Base-by-base conservation (phyloP, 2,329 filamentous ascomycete genomes). In the Neofusicoccum kwambonambiense region DNA sequence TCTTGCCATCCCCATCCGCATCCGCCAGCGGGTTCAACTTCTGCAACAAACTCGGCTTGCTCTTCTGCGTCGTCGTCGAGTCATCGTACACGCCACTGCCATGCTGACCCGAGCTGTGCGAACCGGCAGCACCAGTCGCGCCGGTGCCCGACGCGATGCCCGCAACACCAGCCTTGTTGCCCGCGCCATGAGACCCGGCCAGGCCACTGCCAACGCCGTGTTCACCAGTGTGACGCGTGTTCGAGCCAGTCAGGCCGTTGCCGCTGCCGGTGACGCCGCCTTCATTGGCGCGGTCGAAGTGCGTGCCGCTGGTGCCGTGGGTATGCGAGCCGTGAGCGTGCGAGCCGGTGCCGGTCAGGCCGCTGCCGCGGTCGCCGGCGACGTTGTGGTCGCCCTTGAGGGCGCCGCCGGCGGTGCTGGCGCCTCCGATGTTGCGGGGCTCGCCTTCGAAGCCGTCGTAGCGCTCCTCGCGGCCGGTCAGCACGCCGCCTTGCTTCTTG, bases 371-470 rank as follows among this genome's bases (percentile, higher is more conserved):
- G 52, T 47, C 50, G 12, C 50, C 35, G 7, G 45, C 5, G 19
- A 37, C 19, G 17, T 31, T 22, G 39, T 68, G 64, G 19, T 65
- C 57, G 22, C 63, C 64, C 15, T 62, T 65, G 7, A 68, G 52
- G 63, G 62, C 64, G n/a, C 56, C 41, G 6, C 41, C 13, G 15
- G n/a, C 64, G 12, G 41, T 13, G 15, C 41, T 4, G 15, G n/a
- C 6, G 27, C 76, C 73, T 19, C 79, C 77, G 49, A 84, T 78
- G 65, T 80, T 75, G 69, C 82, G 81, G 4, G 87, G 87, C 68
- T 88, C 87, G 11, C 89, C 88, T 47, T 84, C 82, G 66, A 88
- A 89, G 42, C 84, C 84, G 58, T 87, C 84, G 54, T 85, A 81
- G 15, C 83, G 82, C 71, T 86, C 81, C 47, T 85, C 82, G 41